phyloP scores from a whole-genome alignment of 2,329 filamentous ascomycete species.

The Penicillium paneum region DNA sequence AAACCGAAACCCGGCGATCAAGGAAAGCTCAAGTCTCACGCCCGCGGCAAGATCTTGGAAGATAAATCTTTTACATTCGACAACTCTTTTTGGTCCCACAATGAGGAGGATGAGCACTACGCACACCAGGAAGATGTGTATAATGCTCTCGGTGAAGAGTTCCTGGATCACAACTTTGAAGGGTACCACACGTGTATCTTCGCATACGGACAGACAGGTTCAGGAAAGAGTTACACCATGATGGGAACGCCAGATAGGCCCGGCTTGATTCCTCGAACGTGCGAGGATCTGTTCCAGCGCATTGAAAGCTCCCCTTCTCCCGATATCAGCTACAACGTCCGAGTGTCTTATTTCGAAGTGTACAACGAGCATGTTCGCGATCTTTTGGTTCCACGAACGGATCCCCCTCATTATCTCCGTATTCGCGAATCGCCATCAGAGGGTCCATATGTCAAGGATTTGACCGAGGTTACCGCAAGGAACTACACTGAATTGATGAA shows the following conservation, averaged over 20 bases:
- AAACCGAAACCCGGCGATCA: constrained; percentile 50
- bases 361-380: constrained; percentile 99
- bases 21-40: constrained; percentile 59
- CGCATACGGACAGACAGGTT: constrained; percentile 95
- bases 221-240: constrained; percentile 96
- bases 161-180: constrained; percentile 98
- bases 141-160: constrained; percentile 89
- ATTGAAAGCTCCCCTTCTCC: constrained; percentile 82
- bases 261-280: constrained; percentile 90
- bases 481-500: constrained; percentile 83
- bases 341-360: constrained; percentile 97
- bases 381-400: constrained; percentile 75
- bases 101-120: constrained; percentile 75
- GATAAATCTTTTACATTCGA: constrained; percentile 95
- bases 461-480: constrained; percentile 89
- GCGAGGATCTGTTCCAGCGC: constrained; percentile 90
- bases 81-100: constrained; percentile 96
- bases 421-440: constrained; percentile 94
- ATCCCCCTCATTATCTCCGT: constrained; percentile 87
- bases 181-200: constrained; percentile 99
- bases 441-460: constrained; percentile 92
- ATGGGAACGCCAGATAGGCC: constrained; percentile 86
- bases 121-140: constrained; percentile 92
- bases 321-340: constrained; percentile 93
- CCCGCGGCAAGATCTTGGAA: constrained; percentile 68